These are phyloP conservation scores for Alternaria gansuensis DNA, from an alignment of 2,329 filamentous ascomycete species.

Conservation along the genomic window DNA sequence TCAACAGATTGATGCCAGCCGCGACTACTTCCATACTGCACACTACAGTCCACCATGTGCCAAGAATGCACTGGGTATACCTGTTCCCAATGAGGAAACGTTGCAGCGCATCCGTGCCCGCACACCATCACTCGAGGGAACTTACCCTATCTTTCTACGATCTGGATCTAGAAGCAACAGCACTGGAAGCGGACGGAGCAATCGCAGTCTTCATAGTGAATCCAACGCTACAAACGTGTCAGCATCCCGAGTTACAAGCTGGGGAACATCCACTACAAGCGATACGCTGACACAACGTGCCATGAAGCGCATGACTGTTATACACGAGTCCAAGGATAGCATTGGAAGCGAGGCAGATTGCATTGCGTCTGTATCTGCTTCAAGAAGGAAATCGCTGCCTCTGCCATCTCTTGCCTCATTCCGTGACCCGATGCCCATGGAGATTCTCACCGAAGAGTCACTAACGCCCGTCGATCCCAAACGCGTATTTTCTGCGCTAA, in stretches of 20 bases:
- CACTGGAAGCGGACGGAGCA: conserved; percentile 36
- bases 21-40: conserved; percentile 49
- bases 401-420: conserved; percentile 40
- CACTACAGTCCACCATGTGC: conserved; percentile 22
- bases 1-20: conserved; percentile 63
- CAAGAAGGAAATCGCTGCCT: conserved; percentile 32
- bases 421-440: conserved; percentile 46
- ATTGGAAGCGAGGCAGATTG: conserved; percentile 42
- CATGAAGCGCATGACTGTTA: conserved; percentile 69
- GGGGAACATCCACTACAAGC: conserved; percentile 70
- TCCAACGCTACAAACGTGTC: conserved; percentile 63
- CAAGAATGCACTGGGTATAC: conserved; percentile 48
- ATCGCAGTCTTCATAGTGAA: conserved; percentile 46
- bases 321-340: conserved; percentile 63
- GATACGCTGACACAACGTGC: conserved; percentile 63
- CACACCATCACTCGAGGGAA: conserved; percentile 36
- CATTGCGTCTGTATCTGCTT: conserved; percentile 12
- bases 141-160: conserved; percentile 20
- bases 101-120: conserved; percentile 54
- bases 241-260: conserved; percentile 69
- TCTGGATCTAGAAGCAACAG: conserved; percentile 37
- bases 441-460: conserved; percentile 38
- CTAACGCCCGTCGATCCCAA: conserved; percentile 45
- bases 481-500: conserved; percentile 49
- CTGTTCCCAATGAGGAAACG: conserved; percentile 55